Conservation (phyloP, 768 basidiomycete species). For the Antrodiella citrinella region DNA sequence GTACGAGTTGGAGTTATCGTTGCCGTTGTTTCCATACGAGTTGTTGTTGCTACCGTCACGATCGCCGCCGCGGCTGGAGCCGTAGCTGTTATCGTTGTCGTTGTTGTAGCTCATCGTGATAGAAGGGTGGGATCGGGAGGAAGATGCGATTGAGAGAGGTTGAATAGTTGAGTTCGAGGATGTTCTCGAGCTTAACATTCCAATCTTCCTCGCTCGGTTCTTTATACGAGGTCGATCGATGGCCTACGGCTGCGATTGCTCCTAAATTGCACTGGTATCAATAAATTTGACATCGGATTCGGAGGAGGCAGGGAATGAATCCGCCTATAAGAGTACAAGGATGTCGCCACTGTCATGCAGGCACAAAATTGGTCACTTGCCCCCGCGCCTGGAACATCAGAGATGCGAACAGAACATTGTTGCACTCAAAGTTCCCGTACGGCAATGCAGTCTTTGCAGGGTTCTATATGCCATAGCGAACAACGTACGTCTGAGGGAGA, state of each 20-base stretch:
- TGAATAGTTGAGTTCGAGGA: neutral
- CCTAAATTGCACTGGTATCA: neutral
- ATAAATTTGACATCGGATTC: neutral
- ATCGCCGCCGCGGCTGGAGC: slow-evolving; percentile 5
- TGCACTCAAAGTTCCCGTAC: neutral
- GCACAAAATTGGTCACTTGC: neutral
- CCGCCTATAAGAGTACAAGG: neutral
- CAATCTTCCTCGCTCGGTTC: neutral
- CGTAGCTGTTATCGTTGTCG: slow-evolving; percentile 11
- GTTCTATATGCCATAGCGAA: neutral
- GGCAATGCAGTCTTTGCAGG: neutral
- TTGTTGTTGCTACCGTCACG: slow-evolving; percentile 1
- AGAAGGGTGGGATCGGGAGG: neutral
- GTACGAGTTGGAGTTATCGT: slow-evolving; percentile 1
- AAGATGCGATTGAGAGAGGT: neutral
- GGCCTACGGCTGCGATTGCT: neutral
- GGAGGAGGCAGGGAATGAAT: neutral
- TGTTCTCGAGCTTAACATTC: neutral
- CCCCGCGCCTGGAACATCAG: neutral
- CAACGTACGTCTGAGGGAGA: neutral
- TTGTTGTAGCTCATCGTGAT: slow-evolving; percentile 9
- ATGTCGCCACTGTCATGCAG: neutral
- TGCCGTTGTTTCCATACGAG: slow-evolving; percentile 5
- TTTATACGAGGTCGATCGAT: neutral
- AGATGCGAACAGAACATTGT: neutral